phyloP scores from a whole-genome alignment of 1,284 basidiomycete species.

The Wallemia hederae region DNA sequence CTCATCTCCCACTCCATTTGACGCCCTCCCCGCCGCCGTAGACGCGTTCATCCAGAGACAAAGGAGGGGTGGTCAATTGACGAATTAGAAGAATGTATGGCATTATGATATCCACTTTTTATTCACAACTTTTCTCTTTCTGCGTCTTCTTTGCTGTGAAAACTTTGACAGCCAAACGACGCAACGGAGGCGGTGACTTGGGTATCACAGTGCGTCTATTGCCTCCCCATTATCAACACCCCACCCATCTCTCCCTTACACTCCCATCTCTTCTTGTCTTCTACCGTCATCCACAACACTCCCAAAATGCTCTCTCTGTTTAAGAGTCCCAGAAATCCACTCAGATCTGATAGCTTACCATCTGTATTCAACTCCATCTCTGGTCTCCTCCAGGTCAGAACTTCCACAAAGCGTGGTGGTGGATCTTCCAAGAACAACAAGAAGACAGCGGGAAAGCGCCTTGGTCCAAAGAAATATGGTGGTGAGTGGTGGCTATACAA shows the following conservation, averaged over 20 bases:
- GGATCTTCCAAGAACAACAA: conserved; percentile 72
- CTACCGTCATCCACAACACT: neutral
- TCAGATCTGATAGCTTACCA: neutral
- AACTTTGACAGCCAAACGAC: no score
- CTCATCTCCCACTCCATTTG: no score
- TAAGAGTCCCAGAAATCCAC: neutral
- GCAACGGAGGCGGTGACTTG: no score
- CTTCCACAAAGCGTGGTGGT: conserved; percentile 77
- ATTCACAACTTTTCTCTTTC: no score
- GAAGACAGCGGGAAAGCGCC: conserved; percentile 59
- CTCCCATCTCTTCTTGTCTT: neutral
- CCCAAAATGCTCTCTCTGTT: neutral
- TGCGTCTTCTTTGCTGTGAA: no score
- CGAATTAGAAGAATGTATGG: no score
- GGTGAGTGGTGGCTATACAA: conserved; percentile 23
- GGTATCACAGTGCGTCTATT: neutral
- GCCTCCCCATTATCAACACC: neutral
- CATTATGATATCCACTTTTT: no score
- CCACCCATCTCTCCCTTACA: neutral
- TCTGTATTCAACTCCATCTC: neutral
- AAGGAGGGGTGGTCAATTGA: no score
- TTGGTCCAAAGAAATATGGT: conserved; percentile 81
- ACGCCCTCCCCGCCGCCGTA: no score
- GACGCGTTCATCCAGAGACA: no score
- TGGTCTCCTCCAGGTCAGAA: conserved; percentile 38